Evolutionary conservation across 129 eudicot species (phyloP).

Genomic region (Tagetes erecta): DNA sequence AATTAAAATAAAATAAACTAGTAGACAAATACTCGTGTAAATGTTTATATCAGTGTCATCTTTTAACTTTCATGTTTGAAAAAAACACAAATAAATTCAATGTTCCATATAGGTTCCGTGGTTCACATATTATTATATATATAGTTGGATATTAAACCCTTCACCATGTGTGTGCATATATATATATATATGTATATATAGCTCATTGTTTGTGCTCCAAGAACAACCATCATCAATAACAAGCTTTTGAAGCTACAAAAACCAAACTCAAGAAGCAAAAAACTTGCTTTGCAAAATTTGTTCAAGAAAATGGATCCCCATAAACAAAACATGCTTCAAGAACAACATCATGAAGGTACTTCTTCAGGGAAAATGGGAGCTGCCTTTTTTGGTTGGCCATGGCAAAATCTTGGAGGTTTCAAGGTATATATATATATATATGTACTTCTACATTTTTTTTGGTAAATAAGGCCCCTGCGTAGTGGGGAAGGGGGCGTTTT

Average conservation of each 20-base stretch:
- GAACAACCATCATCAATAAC: constrained; percentile 5
- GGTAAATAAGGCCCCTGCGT: too few species aligned
- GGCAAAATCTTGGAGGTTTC: constrained; percentile 62
- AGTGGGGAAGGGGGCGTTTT: too few species aligned
- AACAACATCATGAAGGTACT: constrained; percentile 29
- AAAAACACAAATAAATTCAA: too few species aligned
- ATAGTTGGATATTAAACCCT: too few species aligned
- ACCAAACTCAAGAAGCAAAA: background rate
- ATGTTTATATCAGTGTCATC: too few species aligned
- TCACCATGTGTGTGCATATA: background rate
- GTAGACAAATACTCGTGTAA: too few species aligned
- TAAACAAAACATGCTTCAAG: constrained; percentile 19
- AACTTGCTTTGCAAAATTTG: constrained; percentile 1
- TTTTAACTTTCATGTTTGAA: background rate
- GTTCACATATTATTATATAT: too few species aligned
- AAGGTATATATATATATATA: constrained; percentile 45
- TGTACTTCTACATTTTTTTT: background rate
- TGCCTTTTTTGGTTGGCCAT: constrained; percentile 81
- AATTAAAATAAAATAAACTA: too few species aligned
- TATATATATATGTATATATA: constrained; percentile 10
- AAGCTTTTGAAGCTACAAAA: background rate
- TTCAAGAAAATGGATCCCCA: constrained; percentile 28
- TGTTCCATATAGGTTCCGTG: too few species aligned
- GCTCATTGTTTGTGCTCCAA: constrained; percentile 20
- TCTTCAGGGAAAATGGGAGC: constrained; percentile 46